Base-by-base conservation (phyloP, 495 filamentous ascomycete genomes). In the Aspergillus haitiensis region DNA sequence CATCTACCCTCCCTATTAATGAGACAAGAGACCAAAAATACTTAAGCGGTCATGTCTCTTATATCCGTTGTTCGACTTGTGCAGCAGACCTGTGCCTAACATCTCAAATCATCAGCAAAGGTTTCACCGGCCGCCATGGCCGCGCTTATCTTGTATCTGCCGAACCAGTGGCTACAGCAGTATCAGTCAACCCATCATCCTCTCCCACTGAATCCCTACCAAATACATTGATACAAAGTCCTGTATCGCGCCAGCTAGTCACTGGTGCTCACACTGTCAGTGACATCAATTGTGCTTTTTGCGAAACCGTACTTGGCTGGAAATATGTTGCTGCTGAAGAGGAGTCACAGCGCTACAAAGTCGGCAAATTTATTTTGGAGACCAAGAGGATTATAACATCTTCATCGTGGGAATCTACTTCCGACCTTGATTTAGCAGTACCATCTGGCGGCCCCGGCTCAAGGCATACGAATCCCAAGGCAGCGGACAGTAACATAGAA, bases 291-390 rank as follows among this genome's bases (percentile, higher is more conserved):
- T 88, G 86, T 67, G 67, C 81, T 34, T 73, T 87, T 55, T 89
- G 93, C 68, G 81, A 80, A 5, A 83, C 72, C 45, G 83, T 89
- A 44, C 69, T 98, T 15, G 93, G 93, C 9, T 98, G 93, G 93
- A 97, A 97, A 72, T 98, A 98, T 69, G 81, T 97, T 53, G 85
- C 85, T 45, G 93, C 93, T 0, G 86, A 88, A 54, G 89, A 97
- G 66, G 79, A 86, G 61, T 79, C 78, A 40, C 93, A 98, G 71
- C 81, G 82, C 55, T 98, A 98, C 75, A 98, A 98, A 71, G 86
- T 97, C 33, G 93, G 93, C 33, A 97, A 96, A 71, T 97, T 93
- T 65, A 97, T 98, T n/a, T 71, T 98, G 37, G 93, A 98, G 76
- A 92, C 88, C 35, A 86, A 86, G 69, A 80, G 88, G 60, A 87